phyloP scores from a whole-genome alignment of 2,329 filamentous ascomycete genomes.

The Xenoacremonium recifei region DNA sequence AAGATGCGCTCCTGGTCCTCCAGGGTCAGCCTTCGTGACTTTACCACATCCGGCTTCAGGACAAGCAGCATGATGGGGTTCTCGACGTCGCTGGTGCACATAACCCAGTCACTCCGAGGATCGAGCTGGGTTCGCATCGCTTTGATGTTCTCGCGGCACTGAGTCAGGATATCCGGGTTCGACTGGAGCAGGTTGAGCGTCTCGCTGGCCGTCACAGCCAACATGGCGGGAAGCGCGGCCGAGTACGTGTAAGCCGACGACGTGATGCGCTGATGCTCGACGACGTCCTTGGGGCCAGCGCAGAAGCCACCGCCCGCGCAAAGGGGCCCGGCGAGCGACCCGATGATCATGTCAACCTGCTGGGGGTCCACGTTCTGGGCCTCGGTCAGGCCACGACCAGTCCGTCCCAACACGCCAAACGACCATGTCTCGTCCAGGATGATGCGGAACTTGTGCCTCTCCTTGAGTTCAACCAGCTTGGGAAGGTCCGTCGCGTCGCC shows the following conservation, averaged over 20 bases:
- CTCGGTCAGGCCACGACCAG: slow-evolving; percentile 89
- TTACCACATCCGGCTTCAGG: slow-evolving; percentile 79
- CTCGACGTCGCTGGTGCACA: slow-evolving; percentile 74
- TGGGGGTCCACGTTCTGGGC: slow-evolving; percentile 93
- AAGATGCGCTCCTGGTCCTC: slow-evolving; percentile 83
- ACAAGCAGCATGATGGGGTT: slow-evolving; percentile 85
- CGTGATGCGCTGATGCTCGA: slow-evolving; percentile 93
- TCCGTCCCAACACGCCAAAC: slow-evolving; percentile 89
- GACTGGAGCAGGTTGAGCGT: slow-evolving; percentile 83
- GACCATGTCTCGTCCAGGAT: slow-evolving; percentile 98
- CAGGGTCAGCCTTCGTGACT: slow-evolving; percentile 62
- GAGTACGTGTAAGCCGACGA: slow-evolving; percentile 94
- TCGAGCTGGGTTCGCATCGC: slow-evolving; percentile 85
- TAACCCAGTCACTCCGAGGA: slow-evolving; percentile 89
- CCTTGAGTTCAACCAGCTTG: slow-evolving; percentile 88
- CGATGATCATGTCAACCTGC: slow-evolving; percentile 96
- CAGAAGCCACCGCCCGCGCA: slow-evolving; percentile 96
- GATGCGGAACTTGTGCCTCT: slow-evolving; percentile 95
- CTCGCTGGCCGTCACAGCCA: slow-evolving; percentile 94
- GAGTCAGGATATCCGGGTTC: slow-evolving; percentile 75
- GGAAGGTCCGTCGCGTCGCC: slow-evolving; percentile 85
- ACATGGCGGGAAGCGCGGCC: slow-evolving; percentile 86
- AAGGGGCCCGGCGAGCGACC: slow-evolving; percentile 84
- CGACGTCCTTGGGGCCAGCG: slow-evolving; percentile 84
- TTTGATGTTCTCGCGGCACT: slow-evolving; percentile 82